Percentiles rank a stretch among this genome's conserved stretches.
Conservation (phyloP, 2,329 filamentous ascomycete species). For the Rutstroemia sp. region DNA sequence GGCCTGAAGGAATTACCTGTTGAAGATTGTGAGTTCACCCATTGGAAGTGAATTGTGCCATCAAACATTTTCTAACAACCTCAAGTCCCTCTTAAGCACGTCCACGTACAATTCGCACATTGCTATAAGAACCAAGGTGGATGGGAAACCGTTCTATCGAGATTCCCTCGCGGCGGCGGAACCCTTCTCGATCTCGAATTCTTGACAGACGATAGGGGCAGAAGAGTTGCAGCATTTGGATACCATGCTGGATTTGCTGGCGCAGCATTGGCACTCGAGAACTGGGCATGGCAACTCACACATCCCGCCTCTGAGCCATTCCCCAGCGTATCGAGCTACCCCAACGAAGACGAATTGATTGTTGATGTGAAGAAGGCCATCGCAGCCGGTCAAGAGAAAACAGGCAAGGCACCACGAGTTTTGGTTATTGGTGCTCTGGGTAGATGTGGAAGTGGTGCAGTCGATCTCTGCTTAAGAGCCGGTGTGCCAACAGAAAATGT, state of each 20-base stretch:
- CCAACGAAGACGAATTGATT: conserved; percentile 68
- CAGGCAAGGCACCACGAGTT: conserved; percentile 61
- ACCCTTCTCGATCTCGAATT: conserved; percentile 84
- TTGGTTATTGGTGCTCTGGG: conserved; percentile 82
- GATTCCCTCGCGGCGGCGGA: conserved; percentile 70
- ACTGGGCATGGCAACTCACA: conserved; percentile 76
- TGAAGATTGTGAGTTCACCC: conserved; percentile 46
- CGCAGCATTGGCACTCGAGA: conserved; percentile 66
- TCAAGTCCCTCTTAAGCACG: conserved; percentile 61
- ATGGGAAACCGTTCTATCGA: conserved; percentile 72
- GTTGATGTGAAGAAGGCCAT: conserved; percentile 66
- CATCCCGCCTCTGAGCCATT: conserved; percentile 60
- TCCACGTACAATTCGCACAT: conserved; percentile 65
- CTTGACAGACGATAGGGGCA: conserved; percentile 62
- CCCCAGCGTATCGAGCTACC: conserved; percentile 59
- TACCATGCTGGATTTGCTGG: conserved; percentile 70
- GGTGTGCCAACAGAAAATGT: conserved; percentile 66
- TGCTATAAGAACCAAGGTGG: conserved; percentile 71
- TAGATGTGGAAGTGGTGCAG: conserved; percentile 77
- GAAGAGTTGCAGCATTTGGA: conserved; percentile 55
- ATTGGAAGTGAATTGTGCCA: neutral
- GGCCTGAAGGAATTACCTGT: conserved; percentile 74
- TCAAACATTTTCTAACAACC: conserved; percentile 6
- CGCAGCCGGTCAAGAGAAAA: conserved; percentile 56
- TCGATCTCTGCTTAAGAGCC: conserved; percentile 68